Base-by-base conservation (phyloP, 1,284 basidiomycete genomes). In the Ustilago shanxiensis region DNA sequence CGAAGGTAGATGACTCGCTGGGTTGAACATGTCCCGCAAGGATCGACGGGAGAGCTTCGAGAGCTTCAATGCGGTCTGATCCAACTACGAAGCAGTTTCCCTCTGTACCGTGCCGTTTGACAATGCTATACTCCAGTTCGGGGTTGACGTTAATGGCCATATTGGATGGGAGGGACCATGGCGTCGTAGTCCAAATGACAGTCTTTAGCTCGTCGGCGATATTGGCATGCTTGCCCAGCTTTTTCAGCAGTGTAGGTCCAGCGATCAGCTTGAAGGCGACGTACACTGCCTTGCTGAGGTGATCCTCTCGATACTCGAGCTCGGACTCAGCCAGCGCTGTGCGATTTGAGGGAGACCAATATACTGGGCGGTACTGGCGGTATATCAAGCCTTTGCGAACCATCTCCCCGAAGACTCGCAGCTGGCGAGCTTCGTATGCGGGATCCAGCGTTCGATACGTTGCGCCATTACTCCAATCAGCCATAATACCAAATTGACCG, bases 131-230 rank as follows among this genome's bases (percentile, higher is more conserved):
- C 6, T 87, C 85, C 78, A 97, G 88, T 0, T 92, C 91, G 0
- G 90, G 88, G 78, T 95, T 89, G 1, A 95, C 92, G 2, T 94
- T 93, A 57, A 99, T 92, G 6, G 92, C 95, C 95, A 96, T 95
- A 83, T 99, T 99, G 0, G 94, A 94, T 1, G 94, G 94, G 52
- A 99, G 88, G 8, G 94, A 98, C 96, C 96, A 99, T 0, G 97
- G 94, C 0, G 96, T 99, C 0, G 97, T 99, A 1, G 96, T 99
- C 97, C 97, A 99, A n/a, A 98, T 92, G 33, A 95, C 88, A 11
- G 96, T 80, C 20, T 89, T 89, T 3, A 92, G 86, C 18, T 85
- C 78, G 45, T 82, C 8, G 33, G 74, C 63, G 16, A 79, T 37
- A 20, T 89, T 88, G 18, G 59, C 61, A 16, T 60, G 37, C 18